Evolutionary conservation across 1,284 basidiomycete genomes (phyloP), one percentile per base, ranked within the genome.

Genomic region (Thecaphora thlaspeos): DNA sequence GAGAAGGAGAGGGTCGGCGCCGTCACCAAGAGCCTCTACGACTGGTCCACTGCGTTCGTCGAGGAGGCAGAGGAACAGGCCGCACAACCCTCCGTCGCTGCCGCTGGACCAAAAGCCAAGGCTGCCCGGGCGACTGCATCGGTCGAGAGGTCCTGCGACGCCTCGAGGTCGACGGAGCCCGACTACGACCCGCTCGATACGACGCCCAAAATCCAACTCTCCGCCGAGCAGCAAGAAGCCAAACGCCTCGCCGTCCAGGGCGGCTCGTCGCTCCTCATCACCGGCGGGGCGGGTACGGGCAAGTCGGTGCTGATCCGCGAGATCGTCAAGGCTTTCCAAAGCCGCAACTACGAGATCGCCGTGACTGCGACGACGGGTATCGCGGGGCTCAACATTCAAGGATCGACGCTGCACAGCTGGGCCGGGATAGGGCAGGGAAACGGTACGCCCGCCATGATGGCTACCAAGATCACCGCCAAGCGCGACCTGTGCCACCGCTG

Each of bases 251-350:
- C 28, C 3, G 28, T 46, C 10, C 9, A 41, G 23, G 45, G 28
- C 7, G 28, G 45, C 14, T 7, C 15, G 2, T 46, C 45, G 22
- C 5, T 46, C n/a, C 22, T 41, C 19, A 21, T 41, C 22, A 41
- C 40, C 28, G 46, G 46, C 17, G 46, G 46, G 11, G 46, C 46
- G 11, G 46, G 46, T 8, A 48, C 46, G 5, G 46, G 46, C 21
- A 48, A 48, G 23, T 22, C 34, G 12, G 18, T 48, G 14, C 23
- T 48, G 19, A 17, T 37, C n/a, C n/a, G 46, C n/a, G 12, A 18
- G 18, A 23, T 48, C 17, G 34, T 40, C 37, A 18, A 26, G 9
- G 22, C 15, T 3, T 24, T 28, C 17, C 19, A 19, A 24, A 21
- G 9, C 7, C 19, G 26, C 11, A 9, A 24, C 26, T 4, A 19